These are phyloP conservation scores for Cairneyella variabilis DNA, from an alignment of 495 filamentous ascomycete species.

Conservation along the genomic window DNA sequence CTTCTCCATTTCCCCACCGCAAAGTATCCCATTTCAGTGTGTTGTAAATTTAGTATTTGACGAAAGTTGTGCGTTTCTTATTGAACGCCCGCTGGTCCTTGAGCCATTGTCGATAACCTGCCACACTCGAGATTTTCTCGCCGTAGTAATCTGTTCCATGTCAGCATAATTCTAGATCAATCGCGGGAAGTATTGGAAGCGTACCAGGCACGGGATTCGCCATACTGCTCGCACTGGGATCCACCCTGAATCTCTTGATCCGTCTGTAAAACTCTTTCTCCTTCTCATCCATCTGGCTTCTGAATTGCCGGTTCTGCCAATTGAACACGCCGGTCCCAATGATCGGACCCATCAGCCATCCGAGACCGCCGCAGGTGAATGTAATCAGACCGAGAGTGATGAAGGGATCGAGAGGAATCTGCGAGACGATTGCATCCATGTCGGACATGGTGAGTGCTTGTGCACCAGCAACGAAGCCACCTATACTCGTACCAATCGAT, in stretches of 20 bases:
- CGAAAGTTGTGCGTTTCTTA: constrained; percentile 73
- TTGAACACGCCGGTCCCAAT: constrained; percentile 76
- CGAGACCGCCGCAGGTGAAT: constrained; percentile 64
- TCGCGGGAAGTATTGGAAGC: constrained; percentile 2
- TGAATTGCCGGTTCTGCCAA: constrained; percentile 58
- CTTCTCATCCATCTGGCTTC: constrained; percentile 72
- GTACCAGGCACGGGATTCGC: constrained; percentile 44
- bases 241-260: constrained; percentile 85
- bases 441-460: constrained; percentile 59
- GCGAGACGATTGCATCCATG: constrained; percentile 61
- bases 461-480: constrained; percentile 56
- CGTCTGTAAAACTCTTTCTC: constrained; percentile 87
- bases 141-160: constrained; percentile 69
- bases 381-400: constrained; percentile 76
- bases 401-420: constrained; percentile 79
- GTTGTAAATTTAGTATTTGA: constrained; percentile 8
- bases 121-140: constrained; percentile 93
- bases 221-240: constrained; percentile 59
- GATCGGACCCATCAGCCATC: constrained; percentile 83
- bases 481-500: constrained; percentile 60
- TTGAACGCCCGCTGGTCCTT: constrained; percentile 98
- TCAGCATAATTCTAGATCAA: too few relatives aligned
- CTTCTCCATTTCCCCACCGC: background rate
- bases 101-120: constrained; percentile 88
- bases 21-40: background rate